Conservation (phyloP, 2,329 filamentous ascomycete genomes). For the Colletotrichum lentis region DNA sequence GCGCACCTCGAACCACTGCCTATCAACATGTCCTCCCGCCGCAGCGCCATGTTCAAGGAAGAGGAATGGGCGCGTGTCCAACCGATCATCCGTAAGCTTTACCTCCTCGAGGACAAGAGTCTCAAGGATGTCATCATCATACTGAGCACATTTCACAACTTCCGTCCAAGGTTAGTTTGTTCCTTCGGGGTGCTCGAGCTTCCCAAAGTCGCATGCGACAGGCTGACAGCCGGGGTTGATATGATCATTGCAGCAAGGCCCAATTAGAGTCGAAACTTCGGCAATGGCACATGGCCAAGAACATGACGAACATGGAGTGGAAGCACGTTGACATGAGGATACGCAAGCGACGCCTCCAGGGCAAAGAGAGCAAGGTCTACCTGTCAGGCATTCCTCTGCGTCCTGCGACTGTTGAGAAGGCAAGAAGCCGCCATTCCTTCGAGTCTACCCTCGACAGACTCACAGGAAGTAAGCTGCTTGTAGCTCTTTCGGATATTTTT, state of each 20-base stretch:
- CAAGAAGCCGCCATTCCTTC: not conserved
- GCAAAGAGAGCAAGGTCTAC: conserved; percentile 5
- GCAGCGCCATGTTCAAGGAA: not conserved
- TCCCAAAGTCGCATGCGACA: not conserved
- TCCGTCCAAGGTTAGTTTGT: not conserved
- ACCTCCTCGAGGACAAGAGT: not conserved
- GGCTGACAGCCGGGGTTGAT: too few species aligned
- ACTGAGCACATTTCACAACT: not conserved
- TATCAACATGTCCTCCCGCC: not conserved
- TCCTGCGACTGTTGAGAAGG: accelerated
- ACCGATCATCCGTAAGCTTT: not conserved
- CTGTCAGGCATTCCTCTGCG: not conserved
- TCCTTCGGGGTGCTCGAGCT: not conserved
- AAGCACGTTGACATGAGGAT: not conserved
- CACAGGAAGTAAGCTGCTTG: not conserved
- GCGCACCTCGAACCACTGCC: too few species aligned
- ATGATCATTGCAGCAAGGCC: not conserved
- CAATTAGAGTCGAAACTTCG: conserved; percentile 10
- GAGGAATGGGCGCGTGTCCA: not conserved
- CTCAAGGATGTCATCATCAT: not conserved
- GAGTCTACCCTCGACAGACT: not conserved
- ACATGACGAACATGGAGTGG: not conserved
- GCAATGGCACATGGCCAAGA: conserved; percentile 20
- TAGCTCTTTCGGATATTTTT: accelerated
- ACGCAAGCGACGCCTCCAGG: not conserved